Evolutionary conservation across 2,329 filamentous ascomycete genomes (phyloP).

Genomic region (Neofusicoccum kwambonambiense): DNA sequence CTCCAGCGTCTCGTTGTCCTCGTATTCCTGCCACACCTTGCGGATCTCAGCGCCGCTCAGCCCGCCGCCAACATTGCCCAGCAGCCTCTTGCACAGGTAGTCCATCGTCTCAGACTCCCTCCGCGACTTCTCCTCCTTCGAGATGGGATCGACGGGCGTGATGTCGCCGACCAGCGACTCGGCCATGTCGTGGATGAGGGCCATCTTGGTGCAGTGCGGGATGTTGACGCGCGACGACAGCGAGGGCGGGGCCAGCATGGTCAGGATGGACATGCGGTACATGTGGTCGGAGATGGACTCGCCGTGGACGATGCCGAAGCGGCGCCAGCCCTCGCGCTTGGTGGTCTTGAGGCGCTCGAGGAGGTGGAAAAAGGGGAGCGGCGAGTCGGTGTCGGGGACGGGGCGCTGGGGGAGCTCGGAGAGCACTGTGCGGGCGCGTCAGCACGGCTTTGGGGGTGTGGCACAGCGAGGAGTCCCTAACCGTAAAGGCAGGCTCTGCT

Average conservation of each 20-base stretch:
- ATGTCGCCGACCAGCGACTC: slow-evolving; percentile 95
- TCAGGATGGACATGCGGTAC: slow-evolving; percentile 98
- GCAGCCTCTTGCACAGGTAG: slow-evolving; percentile 71
- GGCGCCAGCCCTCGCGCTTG: slow-evolving; percentile 91
- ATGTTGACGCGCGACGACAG: slow-evolving; percentile 73
- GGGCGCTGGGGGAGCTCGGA: slow-evolving; percentile 60
- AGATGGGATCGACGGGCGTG: slow-evolving; percentile 82
- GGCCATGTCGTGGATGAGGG: slow-evolving; percentile 95
- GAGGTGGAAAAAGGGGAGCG: slow-evolving; percentile 90
- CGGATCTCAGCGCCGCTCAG: slow-evolving; percentile 68
- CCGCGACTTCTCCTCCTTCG: slow-evolving; percentile 84
- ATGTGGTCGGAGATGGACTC: slow-evolving; percentile 98
- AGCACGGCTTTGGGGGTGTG: background rate
- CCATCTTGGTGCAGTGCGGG: slow-evolving; percentile 87
- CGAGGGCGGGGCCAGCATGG: slow-evolving; percentile 80
- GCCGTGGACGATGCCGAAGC: slow-evolving; percentile 73
- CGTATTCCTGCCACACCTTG: slow-evolving; percentile 91
- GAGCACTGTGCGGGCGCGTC: slow-evolving; percentile 52
- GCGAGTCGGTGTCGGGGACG: slow-evolving; percentile 64
- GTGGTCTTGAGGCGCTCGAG: slow-evolving; percentile 93
- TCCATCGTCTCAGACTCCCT: slow-evolving; percentile 90
- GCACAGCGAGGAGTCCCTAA: background rate
- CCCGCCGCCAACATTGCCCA: slow-evolving; percentile 74
- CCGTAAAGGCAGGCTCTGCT: slow-evolving; percentile 1
- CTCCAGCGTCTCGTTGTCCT: slow-evolving; percentile 80